A percentile compares a stretch with the other conserved stretches of the same genome.
Conservation (phyloP, 257 asterid species). For the Echites panduratus region DNA sequence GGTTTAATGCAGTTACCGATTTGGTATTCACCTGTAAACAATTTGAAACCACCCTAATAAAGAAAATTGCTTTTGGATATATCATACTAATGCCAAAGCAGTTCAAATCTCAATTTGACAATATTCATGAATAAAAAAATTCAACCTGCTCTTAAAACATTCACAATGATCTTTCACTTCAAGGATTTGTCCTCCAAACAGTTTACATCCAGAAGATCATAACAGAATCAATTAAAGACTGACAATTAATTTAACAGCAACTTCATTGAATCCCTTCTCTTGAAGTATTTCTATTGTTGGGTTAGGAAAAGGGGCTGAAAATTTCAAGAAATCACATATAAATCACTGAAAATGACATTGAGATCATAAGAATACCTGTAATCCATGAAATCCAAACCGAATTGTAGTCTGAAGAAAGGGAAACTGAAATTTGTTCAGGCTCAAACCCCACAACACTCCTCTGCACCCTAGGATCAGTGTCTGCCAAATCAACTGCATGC, state of each 20-base stretch:
- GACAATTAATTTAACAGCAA: background rate
- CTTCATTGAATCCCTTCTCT: background rate
- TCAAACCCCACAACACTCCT: conserved; percentile 57
- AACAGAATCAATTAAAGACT: background rate
- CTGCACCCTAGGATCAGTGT: conserved; percentile 68
- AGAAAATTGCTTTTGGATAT: background rate
- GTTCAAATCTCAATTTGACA: background rate
- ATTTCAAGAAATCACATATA: background rate
- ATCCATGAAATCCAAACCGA: conserved; percentile 96
- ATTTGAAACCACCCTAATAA: background rate
- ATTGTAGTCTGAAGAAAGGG: conserved; percentile 65
- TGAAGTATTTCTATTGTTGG: no score
- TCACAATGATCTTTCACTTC: background rate
- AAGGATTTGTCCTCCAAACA: background rate
- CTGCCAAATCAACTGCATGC: conserved; percentile 76
- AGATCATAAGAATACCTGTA: conserved; percentile 52
- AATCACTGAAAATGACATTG: background rate
- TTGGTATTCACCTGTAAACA: conserved; percentile 69
- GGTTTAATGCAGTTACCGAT: conserved; percentile 60
- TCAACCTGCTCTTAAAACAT: conserved; percentile 1
- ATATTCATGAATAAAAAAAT: conserved; percentile 8
- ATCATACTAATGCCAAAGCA: conserved; percentile 15
- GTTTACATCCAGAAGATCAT: background rate
- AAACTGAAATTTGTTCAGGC: conserved; percentile 84
- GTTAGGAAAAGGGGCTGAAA: background rate